A percentile compares a stretch with the other conserved stretches of the same genome.
Conservation (phyloP, 2,329 filamentous ascomycete genomes). For the Keithomyces neogunnii region DNA sequence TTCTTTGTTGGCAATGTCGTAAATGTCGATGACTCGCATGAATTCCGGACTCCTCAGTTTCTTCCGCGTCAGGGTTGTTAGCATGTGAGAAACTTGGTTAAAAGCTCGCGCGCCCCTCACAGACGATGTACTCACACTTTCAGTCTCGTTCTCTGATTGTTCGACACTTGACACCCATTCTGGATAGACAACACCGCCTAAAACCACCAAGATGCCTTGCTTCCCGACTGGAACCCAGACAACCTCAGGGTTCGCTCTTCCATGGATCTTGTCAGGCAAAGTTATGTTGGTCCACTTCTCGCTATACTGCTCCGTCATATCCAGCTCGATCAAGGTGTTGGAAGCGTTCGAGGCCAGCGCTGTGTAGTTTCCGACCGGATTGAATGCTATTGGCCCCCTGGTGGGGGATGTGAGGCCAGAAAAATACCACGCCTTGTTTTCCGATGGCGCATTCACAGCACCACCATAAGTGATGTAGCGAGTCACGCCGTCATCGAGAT, state of each 20-base stretch:
- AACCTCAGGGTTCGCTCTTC: constrained; percentile 54
- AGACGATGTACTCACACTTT: constrained; percentile 21
- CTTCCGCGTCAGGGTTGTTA: constrained; percentile 23
- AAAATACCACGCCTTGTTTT: constrained; percentile 66
- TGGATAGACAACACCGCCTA: constrained; percentile 64
- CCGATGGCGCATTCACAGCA: constrained; percentile 55
- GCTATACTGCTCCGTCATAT: constrained; percentile 42
- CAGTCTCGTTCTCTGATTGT: constrained; percentile 19
- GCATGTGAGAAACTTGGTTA: not conserved
- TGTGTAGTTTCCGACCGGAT: constrained; percentile 21
- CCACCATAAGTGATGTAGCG: constrained; percentile 58
- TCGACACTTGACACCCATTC: constrained; percentile 29
- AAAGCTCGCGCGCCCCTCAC: not conserved
- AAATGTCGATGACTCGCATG: constrained; percentile 65
- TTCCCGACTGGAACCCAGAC: constrained; percentile 72
- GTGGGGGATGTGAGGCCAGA: constrained; percentile 48
- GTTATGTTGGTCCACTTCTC: constrained; percentile 51
- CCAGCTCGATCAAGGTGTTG: constrained; percentile 49
- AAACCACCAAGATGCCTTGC: constrained; percentile 66
- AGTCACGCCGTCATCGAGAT: constrained; percentile 39
- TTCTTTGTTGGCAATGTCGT: constrained; percentile 58
- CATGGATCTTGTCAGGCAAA: constrained; percentile 38
- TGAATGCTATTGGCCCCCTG: constrained; percentile 40
- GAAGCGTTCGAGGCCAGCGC: constrained; percentile 37
- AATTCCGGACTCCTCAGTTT: constrained; percentile 60